Evolutionary conservation across 2,329 filamentous ascomycete species (phyloP), one percentile per base, ranked within the genome.

Genomic region (Fusarium papillatum): DNA sequence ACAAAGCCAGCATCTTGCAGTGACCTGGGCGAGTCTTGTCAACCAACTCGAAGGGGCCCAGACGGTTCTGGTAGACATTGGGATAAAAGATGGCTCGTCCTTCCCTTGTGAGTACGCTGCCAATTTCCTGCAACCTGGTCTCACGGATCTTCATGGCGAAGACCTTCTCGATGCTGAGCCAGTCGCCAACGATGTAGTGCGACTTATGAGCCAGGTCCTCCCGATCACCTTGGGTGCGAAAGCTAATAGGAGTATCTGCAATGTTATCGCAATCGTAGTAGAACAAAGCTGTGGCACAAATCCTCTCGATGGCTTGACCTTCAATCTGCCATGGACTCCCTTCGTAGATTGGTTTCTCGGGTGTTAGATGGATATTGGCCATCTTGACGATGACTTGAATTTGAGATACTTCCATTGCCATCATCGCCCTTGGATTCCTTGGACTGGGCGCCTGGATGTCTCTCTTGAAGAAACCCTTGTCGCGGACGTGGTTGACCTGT

Each of bases 241-340:
- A 67, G 6, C 14, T 38, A 7, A 71, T 10, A 13, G 7, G 31
- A 8, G 36, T 65, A 2, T 69, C 60, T 0, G 70, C 69, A 22
- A 73, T 62, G 39, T 73, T 73, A 16, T 73, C 60, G 16, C 19
- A 29, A 10, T 73, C 70, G 4, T 73, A 73, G 7, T 72, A 73
- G 8, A 69, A 69, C 1, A 73, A 43, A 4, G 70, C 65, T 2
- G 70, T 65, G 8, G 46, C 46, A 34, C 55, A 53, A 6, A 73
- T 73, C 5, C 69, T 70, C 13, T 73, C 71, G 19, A 65, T 66
- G 2, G 48, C 11, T 13, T 60, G 39, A 7, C 71, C 70, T 29
- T 73, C 70, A 8, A 60, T 53, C 22, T 73, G 70, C 71, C 71
- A 73, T 16, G 53, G 64, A 2, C 70, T 66, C 2, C 71, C 71